Evolutionary conservation across 2,329 filamentous ascomycete species (phyloP).

Genomic region (Thielaviopsis populi): DNA sequence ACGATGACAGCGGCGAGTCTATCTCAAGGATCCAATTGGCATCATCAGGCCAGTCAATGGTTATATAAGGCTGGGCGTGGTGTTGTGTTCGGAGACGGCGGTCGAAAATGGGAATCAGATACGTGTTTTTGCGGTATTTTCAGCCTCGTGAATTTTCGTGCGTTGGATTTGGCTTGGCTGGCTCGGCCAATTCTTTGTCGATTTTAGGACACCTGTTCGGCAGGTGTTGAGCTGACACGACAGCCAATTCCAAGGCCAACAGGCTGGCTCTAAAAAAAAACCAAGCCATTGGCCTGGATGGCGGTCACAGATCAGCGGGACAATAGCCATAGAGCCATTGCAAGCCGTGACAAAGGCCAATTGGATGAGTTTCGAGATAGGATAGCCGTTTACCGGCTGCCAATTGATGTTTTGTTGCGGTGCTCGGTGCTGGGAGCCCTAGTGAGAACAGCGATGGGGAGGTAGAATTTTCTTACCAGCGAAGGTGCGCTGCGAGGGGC

Average conservation of each 20-base stretch:
- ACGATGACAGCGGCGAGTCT: not conserved
- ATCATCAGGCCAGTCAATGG: not conserved
- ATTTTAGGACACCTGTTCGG: constrained; percentile 15
- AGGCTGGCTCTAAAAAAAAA: not conserved
- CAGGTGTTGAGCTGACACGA: not conserved
- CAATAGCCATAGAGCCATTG: not conserved
- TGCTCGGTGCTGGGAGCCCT: constrained; percentile 11
- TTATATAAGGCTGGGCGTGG: not conserved
- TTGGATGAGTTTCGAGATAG: constrained; percentile 10
- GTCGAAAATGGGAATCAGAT: not conserved
- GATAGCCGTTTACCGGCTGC: not conserved
- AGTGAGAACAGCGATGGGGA: constrained; percentile 15
- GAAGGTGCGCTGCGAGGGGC: constrained; percentile 18
- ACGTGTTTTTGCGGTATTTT: constrained; percentile 11
- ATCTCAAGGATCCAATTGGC: constrained; percentile 11
- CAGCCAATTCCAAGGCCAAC: constrained; percentile 6
- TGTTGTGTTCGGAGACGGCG: not conserved
- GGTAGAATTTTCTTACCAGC: constrained; percentile 17
- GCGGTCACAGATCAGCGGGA: not conserved
- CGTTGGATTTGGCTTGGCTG: not conserved
- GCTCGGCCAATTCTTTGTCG: constrained; percentile 4
- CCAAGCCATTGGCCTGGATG: constrained; percentile 9
- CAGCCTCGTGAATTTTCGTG: not conserved
- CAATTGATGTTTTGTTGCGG: constrained; percentile 13
- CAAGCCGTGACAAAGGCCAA: constrained; percentile 1